phyloP scores from a whole-genome alignment of 2,329 filamentous ascomycete genomes.

The Beauveria sp. region DNA sequence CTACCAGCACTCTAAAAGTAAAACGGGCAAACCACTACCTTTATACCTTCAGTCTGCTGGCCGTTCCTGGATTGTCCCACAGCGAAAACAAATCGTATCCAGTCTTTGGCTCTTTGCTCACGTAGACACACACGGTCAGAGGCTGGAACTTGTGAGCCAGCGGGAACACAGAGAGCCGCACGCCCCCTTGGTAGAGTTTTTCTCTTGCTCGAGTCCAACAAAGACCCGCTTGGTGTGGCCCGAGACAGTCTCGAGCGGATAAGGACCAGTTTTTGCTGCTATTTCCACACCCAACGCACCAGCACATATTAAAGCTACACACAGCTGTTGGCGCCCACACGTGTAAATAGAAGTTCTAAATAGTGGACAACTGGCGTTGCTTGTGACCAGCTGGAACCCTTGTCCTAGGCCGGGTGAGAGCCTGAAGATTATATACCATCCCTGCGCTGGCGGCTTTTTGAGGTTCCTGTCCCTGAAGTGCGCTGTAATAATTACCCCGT shows the following conservation, averaged over 20 bases:
- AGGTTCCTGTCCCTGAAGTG: neutral
- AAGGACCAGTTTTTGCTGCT: slow-evolving; percentile 1
- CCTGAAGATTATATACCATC: neutral
- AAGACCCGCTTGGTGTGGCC: slow-evolving; percentile 5
- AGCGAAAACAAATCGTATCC: slow-evolving; percentile 8
- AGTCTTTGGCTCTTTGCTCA: slow-evolving; percentile 8
- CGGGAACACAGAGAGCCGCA: neutral
- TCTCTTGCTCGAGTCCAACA: neutral
- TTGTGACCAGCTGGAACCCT: neutral
- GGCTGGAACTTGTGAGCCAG: neutral
- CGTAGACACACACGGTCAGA: neutral
- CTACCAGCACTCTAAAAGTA: neutral
- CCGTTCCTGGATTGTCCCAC: slow-evolving; percentile 9
- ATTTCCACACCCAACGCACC: neutral
- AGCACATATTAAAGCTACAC: neutral
- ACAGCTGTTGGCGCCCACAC: slow-evolving; percentile 4
- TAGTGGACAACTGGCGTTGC: neutral
- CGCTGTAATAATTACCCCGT: neutral
- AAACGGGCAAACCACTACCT: slow-evolving; percentile 7
- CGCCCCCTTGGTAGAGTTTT: slow-evolving; percentile 2
- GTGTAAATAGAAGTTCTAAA: neutral
- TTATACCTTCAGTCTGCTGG: slow-evolving; percentile 9
- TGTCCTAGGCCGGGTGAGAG: neutral
- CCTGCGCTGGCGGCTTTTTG: neutral
- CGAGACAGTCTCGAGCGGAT: slow-evolving; percentile 3